Base-by-base conservation (phyloP, 345 rosid species). In the Sapria himalayana region DNA sequence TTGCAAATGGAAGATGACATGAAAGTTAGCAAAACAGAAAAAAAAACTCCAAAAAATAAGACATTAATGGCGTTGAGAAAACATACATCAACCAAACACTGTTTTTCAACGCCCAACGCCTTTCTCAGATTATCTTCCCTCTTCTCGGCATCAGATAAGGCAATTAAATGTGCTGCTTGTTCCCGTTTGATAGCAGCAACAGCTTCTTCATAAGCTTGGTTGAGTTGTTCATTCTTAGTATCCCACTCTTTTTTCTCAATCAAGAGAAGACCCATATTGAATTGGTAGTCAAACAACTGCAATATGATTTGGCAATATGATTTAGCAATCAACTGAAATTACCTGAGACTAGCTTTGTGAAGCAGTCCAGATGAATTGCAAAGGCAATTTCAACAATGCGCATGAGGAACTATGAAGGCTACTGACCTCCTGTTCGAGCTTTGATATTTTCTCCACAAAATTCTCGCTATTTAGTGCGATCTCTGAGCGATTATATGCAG, bases 221-320 rank as follows among this genome's bases (percentile, higher is more conserved):
- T 69, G 45, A 89, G 76, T 33, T 76, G 80, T 41, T 79, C 94
- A 49, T 44, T 60, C 62, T 69, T 69, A 19, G 72, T 60, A 55
- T 47, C 54, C 93, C 98, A 89, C 18, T 82, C 93, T 60, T 71
- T 79, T 55, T 89, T 69, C 72, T 89, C 98, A 21, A 89, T 66
- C 61, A 89, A 63, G 42, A 89, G 82, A 53, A 89, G 80, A 21
- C 94, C 98, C 93, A 89, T 69, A 46, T 69, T 82, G 58, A 81
- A 81, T 41, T 86, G 97, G 55, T 86, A 86, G 9, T 82, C 91
- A 29, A 76, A 89, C 32, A 89, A 85, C 98, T 89, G 79, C 9
- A 19, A 47, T 18, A 52, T 22, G 44, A 19, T 49, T 6, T 25
- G 43, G 42, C 14, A 25, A 29, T 27, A 37, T 22, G 29, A 40